Conservation (phyloP, 768 basidiomycete species). For the Auricularia sp. region DNA sequence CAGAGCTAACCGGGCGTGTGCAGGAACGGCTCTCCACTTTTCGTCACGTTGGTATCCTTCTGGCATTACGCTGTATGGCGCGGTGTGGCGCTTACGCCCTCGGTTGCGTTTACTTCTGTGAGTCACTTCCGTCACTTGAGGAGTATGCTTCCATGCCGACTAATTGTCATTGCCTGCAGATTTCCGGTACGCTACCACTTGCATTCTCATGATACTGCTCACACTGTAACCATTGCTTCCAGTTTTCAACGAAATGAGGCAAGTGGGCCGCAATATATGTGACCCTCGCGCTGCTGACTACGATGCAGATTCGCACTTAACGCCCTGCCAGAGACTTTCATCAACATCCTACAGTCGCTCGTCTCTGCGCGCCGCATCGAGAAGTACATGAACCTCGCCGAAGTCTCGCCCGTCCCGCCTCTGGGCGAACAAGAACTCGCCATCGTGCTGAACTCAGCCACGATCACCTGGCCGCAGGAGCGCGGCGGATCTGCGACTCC, state of each 20-base stretch:
- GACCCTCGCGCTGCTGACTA: constrained; percentile 72
- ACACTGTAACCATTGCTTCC: not conserved
- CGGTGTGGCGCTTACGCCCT: constrained; percentile 60
- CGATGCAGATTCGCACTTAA: constrained; percentile 62
- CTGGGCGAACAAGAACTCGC: constrained; percentile 44
- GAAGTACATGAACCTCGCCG: constrained; percentile 69
- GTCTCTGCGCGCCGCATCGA: constrained; percentile 87
- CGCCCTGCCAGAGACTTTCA: constrained; percentile 82
- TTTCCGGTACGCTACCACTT: constrained; percentile 26
- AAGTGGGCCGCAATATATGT: not conserved
- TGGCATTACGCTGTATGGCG: constrained; percentile 63
- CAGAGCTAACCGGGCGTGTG: not conserved
- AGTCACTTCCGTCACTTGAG: not conserved
- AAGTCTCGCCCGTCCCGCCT: constrained; percentile 55
- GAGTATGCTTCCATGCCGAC: not conserved
- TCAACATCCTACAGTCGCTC: constrained; percentile 74
- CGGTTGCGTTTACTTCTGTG: constrained; percentile 65
- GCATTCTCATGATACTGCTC: not conserved
- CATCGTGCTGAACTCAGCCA: constrained; percentile 74
- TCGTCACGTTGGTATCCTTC: constrained; percentile 43
- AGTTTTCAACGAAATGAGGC: not conserved
- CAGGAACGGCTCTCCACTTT: constrained; percentile 36
- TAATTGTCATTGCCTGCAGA: constrained; percentile 16
- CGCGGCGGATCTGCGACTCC: constrained; percentile 35
- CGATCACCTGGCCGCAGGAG: constrained; percentile 85